phyloP scores from a whole-genome alignment of 2,329 filamentous ascomycete species.

The Fusarium euwallaceae region DNA sequence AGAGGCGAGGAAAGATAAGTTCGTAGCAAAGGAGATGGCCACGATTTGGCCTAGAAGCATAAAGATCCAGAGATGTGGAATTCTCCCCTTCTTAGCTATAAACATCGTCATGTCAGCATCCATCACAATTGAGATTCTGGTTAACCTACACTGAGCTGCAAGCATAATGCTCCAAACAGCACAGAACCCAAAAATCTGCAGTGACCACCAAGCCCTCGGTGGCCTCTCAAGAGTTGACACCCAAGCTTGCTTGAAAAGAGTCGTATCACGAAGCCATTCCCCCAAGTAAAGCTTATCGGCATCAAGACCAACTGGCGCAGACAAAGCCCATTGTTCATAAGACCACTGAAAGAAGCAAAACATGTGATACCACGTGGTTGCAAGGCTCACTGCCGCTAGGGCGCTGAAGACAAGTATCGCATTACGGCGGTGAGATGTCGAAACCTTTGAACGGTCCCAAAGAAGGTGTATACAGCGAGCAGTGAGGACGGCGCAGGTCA shows the following conservation, averaged over 20 bases:
- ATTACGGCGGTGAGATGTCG: constrained; percentile 1
- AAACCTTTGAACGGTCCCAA: not conserved
- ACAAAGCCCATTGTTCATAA: constrained; percentile 22
- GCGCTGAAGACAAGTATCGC: constrained; percentile 33
- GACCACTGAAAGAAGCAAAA: constrained; percentile 45
- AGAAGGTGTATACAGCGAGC: constrained; percentile 30
- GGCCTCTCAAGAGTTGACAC: constrained; percentile 41
- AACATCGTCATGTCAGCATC: not conserved
- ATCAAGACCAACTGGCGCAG: not conserved
- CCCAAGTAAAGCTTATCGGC: constrained; percentile 28
- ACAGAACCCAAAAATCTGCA: constrained; percentile 47
- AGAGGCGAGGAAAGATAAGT: constrained; percentile 46
- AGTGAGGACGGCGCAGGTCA: constrained; percentile 33
- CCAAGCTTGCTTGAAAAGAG: constrained; percentile 47
- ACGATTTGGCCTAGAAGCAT: constrained; percentile 47
- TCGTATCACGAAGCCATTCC: constrained; percentile 45
- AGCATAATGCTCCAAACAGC: constrained; percentile 46
- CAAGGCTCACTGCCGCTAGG: constrained; percentile 43
- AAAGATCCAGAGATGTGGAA: constrained; percentile 42
- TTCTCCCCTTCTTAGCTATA: constrained; percentile 29
- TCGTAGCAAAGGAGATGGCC: constrained; percentile 46
- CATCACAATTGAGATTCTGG: not conserved
- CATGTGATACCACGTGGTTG: constrained; percentile 46
- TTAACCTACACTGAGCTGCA: constrained; percentile 40
- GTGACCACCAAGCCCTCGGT: constrained; percentile 44